phyloP scores from a whole-genome alignment of 2,329 filamentous ascomycete genomes.

The Fusarium ramigenum region DNA sequence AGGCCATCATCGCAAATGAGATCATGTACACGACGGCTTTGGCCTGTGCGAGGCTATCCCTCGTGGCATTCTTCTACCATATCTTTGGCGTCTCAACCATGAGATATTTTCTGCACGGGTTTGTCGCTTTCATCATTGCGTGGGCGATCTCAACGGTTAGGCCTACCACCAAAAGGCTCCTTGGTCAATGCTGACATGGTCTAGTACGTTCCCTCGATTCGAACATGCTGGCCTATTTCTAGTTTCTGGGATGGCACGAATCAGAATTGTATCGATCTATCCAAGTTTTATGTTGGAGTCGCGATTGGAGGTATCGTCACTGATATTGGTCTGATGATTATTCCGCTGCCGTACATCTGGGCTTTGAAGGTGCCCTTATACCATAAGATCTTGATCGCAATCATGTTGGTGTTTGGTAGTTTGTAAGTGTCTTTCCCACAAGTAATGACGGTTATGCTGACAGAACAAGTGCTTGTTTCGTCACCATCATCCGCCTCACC shows the following conservation, averaged over 20 bases:
- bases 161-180: fast-evolving
- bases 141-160: slow-evolving; percentile 5
- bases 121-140: not conserved
- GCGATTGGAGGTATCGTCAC: slow-evolving; percentile 5
- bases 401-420: slow-evolving; percentile 2
- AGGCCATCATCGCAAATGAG: not conserved
- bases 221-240: not conserved
- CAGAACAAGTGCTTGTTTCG: not conserved
- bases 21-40: not conserved
- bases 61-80: not conserved
- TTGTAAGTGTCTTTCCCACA: not conserved
- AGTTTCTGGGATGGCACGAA: slow-evolving; percentile 8
- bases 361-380: not conserved
- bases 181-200: not conserved
- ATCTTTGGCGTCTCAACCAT: not conserved
- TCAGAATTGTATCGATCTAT: slow-evolving; percentile 9
- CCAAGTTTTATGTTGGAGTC: slow-evolving; percentile 9
- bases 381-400: slow-evolving; percentile 5
- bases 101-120: slow-evolving; percentile 3
- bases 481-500: slow-evolving; percentile 1
- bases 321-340: not conserved
- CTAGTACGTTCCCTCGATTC: slow-evolving; percentile 9
- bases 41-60: not conserved
- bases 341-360: slow-evolving; percentile 3
- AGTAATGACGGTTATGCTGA: too few relatives aligned